Percentiles rank a stretch among this genome's conserved stretches.
These are phyloP conservation scores for Neonectria coccinea DNA, from an alignment of 2,329 filamentous ascomycete species.

Conservation along the genomic window DNA sequence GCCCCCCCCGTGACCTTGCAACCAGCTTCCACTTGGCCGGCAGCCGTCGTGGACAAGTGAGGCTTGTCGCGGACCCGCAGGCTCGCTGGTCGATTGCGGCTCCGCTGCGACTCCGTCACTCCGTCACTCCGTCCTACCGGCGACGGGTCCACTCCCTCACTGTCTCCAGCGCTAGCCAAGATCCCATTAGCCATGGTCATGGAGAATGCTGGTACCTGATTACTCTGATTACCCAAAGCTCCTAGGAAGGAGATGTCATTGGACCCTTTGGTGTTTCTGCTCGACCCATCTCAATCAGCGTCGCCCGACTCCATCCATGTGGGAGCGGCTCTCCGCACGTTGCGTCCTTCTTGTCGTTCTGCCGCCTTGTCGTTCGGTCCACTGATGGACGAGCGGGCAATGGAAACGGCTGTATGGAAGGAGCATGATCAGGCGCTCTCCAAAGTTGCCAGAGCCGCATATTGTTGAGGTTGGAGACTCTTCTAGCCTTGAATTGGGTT, in stretches of 20 bases:
- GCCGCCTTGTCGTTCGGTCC: neutral
- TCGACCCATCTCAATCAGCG: constrained; percentile 13
- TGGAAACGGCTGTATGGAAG: constrained; percentile 26
- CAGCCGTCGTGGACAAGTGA: constrained; percentile 9
- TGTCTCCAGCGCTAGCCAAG: constrained; percentile 16
- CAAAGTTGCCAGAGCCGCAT: constrained; percentile 38
- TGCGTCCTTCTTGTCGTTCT: neutral
- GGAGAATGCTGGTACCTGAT: constrained; percentile 11
- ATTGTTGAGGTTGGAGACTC: constrained; percentile 37
- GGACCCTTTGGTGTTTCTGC: neutral
- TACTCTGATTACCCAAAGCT: constrained; percentile 11
- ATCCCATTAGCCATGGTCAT: constrained; percentile 14
- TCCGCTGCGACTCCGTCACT: constrained; percentile 43
- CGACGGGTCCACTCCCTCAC: constrained; percentile 19
- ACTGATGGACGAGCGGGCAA: constrained; percentile 2
- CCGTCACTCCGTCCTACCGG: constrained; percentile 36
- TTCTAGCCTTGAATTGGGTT: constrained; percentile 8
- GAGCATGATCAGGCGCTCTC: constrained; percentile 32
- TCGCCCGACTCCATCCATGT: constrained; percentile 4
- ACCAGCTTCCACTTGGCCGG: constrained; percentile 41
- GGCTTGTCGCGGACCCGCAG: constrained; percentile 45
- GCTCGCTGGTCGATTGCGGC: constrained; percentile 41
- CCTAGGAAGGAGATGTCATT: constrained; percentile 7
- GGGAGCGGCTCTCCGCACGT: constrained; percentile 14
- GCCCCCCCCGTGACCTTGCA: constrained; percentile 37